Percentiles rank a stretch among this genome's conserved stretches.
Evolutionary conservation across 2,329 filamentous ascomycete genomes (phyloP).

Genomic region (Shiraia bambusicola): DNA sequence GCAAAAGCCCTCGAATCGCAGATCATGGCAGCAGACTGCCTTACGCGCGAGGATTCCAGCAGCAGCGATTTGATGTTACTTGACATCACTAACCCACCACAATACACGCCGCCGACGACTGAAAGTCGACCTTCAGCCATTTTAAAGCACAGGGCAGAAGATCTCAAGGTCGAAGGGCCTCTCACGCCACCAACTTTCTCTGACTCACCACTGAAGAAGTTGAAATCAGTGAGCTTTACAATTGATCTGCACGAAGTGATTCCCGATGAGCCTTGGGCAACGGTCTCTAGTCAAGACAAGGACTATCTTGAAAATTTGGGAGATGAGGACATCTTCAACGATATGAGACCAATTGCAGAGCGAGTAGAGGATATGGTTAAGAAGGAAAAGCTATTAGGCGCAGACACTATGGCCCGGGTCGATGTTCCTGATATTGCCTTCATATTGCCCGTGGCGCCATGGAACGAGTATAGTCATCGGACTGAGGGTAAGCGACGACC

Average conservation of each 20-base stretch:
- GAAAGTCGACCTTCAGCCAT: slow-evolving; percentile 18
- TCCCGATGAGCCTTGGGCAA: slow-evolving; percentile 29
- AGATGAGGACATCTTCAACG: slow-evolving; percentile 37
- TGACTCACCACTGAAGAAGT: slow-evolving; percentile 42
- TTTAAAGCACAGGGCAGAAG: slow-evolving; percentile 37
- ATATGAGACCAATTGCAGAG: slow-evolving; percentile 41
- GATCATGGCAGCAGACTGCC: slow-evolving; percentile 37
- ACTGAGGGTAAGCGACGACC: slow-evolving; percentile 4
- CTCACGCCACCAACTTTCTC: slow-evolving; percentile 46
- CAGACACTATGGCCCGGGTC: slow-evolving; percentile 52
- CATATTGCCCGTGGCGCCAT: slow-evolving; percentile 48
- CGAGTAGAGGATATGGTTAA: slow-evolving; percentile 39
- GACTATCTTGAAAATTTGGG: slow-evolving; percentile 12
- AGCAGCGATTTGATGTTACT: slow-evolving; percentile 37
- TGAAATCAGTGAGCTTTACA: slow-evolving; percentile 45
- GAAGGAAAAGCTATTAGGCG: slow-evolving; percentile 50
- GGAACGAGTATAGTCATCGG: slow-evolving; percentile 43
- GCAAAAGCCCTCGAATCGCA: slow-evolving; percentile 34
- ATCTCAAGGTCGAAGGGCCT: slow-evolving; percentile 51
- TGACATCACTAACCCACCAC: slow-evolving; percentile 25
- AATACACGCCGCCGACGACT: slow-evolving; percentile 21
- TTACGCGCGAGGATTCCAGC: slow-evolving; percentile 36
- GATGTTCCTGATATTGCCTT: slow-evolving; percentile 53
- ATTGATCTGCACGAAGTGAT: slow-evolving; percentile 41
- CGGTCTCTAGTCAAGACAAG: slow-evolving; percentile 17